Evolutionary conservation across 75 land plant genomes (phyloP), one percentile per base, ranked within the genome.

Genomic region (Sequoiadendron giganteum): DNA sequence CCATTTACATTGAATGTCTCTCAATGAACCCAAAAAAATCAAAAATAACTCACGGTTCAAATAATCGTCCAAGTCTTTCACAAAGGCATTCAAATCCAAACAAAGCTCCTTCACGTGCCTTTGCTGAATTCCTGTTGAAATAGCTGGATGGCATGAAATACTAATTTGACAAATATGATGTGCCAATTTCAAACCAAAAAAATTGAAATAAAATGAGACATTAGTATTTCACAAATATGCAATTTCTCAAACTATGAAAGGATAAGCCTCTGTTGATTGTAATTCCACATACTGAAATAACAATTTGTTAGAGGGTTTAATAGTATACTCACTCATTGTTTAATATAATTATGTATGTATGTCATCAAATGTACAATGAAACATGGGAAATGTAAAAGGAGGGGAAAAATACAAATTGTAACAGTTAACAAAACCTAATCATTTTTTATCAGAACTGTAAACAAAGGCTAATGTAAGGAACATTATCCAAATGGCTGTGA

Each of bases 51-150:
- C 91, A 97, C 99, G 99, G 99, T 91, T 98, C 99, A 96, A 98
- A 98, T 52, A 97, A 87, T 86, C 91, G 95, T 13, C 99, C 99
- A 75, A 98, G 97, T 86, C 90, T 97, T 76, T 98, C 99, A 90
- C 98, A 98, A 52, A 98, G 91, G 89, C 99, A 97, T 87, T 98
- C 99, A 88, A 98, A 97, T 47, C 91, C 99, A 85, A 97, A 93
- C 78, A 98, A 88, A 45, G 99, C 95, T 68, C 99, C 99, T 93
- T 98, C 99, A 75, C 99, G 96, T 75, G 95, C 89, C 87, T 97
- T 98, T 81, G 99, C 99, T 55, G 99, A 96, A 87, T 92, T 94
- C 92, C 99, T 98, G 94, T 86, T 77, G 45, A 55, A 32, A 47
- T 13, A 87, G 19, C 38, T 3, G 28, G 32, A 45, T 82, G n/a